Evolutionary conservation across 2,329 filamentous ascomycete species (phyloP).

Genomic region (Fusarium armeniacum): DNA sequence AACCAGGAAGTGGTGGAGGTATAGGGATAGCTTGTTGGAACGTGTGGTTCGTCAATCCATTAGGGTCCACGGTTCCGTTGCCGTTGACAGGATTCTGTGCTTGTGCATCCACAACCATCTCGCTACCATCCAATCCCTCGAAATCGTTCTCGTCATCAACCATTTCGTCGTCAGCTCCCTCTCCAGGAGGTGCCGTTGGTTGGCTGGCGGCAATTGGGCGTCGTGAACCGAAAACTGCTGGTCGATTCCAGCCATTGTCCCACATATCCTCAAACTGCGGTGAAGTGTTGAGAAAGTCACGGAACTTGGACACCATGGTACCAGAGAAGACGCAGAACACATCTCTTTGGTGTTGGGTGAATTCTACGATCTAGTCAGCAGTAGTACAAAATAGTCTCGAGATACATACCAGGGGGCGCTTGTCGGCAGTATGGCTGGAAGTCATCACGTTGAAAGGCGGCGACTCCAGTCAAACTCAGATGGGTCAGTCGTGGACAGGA

Average conservation of each 20-base stretch:
- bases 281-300: conserved; percentile 79
- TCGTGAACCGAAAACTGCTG: conserved; percentile 18
- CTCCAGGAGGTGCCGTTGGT: conserved; percentile 42
- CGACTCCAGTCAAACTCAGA: conserved; percentile 92
- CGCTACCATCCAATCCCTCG: conserved; percentile 57
- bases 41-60: conserved; percentile 23
- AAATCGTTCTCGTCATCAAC: conserved; percentile 62
- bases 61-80: conserved; percentile 21
- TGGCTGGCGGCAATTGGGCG: conserved; percentile 22
- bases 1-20: conserved; percentile 49
- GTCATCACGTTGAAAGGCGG: conserved; percentile 88
- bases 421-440: conserved; percentile 87
- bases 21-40: conserved; percentile 48
- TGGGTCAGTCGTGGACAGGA: conserved; percentile 94
- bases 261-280: conserved; percentile 63
- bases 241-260: conserved; percentile 47
- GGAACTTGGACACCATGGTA: conserved; percentile 81
- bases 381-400: not conserved
- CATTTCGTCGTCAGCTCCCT: conserved; percentile 60
- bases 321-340: conserved; percentile 99
- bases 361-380: conserved; percentile 70
- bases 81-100: conserved; percentile 47
- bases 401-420: conserved; percentile 77
- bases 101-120: conserved; percentile 56
- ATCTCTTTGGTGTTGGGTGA: conserved; percentile 93